phyloP scores from a whole-genome alignment of 495 filamentous ascomycete species.

The Rhypophila decipiens region DNA sequence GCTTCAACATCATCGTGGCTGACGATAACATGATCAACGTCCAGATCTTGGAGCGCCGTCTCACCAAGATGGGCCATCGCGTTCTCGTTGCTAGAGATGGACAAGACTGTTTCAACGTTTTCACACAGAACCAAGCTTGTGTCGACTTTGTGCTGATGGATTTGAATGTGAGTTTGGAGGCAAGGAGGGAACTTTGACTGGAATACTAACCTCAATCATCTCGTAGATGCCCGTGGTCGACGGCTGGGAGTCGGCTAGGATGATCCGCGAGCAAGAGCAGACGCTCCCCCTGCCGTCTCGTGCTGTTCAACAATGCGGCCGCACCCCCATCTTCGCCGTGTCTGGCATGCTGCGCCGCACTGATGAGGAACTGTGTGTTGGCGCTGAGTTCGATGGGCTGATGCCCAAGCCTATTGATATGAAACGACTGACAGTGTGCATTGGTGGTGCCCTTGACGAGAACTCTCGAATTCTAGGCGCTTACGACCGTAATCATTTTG shows the following conservation, averaged over 20 bases:
- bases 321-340: conserved; percentile 15
- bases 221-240: conserved; percentile 19
- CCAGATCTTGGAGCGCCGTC: conserved; percentile 66
- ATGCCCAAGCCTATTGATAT: conserved; percentile 65
- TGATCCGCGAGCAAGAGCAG: conserved; percentile 16
- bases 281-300: conserved; percentile 11
- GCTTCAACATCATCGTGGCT: conserved; percentile 63
- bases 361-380: conserved; percentile 11
- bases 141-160: conserved; percentile 21
- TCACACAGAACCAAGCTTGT: conserved; percentile 25
- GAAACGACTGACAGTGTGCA: conserved; percentile 20
- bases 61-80: conserved; percentile 65
- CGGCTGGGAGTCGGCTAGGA: conserved; percentile 11
- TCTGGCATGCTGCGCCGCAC: conserved; percentile 17
- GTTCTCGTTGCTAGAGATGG: conserved; percentile 69
- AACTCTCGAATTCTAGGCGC: neutral
- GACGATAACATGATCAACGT: conserved; percentile 83
- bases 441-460: conserved; percentile 10
- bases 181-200: neutral
- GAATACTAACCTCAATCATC: neutral
- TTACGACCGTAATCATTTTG: conserved; percentile 13
- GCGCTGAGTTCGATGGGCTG: conserved; percentile 60
- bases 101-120: conserved; percentile 64
- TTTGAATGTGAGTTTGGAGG: conserved; percentile 12
- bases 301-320: conserved; percentile 12